Conservation (phyloP, 192 early-diverging fungal species). For the Umbelopsis sp. region DNA sequence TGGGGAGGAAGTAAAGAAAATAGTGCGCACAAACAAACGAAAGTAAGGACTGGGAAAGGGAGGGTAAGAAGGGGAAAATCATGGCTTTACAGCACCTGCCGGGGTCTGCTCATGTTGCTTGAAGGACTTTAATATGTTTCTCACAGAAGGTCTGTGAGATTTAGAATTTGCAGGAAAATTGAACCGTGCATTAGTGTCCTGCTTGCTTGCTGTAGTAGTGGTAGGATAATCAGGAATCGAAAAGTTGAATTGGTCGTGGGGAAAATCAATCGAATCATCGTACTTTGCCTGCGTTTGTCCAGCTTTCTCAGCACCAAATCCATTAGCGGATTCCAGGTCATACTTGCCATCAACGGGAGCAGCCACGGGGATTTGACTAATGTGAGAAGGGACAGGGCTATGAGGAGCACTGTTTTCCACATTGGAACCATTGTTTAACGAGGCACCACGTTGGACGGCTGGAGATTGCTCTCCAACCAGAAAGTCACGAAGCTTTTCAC, state of each 20-base stretch:
- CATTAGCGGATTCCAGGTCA: not conserved
- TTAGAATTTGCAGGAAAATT: not conserved
- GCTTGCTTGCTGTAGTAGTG: constrained; percentile 3
- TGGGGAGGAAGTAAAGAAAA: not conserved
- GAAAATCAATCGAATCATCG: constrained; percentile 23
- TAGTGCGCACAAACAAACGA: not conserved
- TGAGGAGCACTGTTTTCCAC: constrained; percentile 9
- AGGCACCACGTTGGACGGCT: not conserved
- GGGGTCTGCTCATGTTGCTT: constrained; percentile 5
- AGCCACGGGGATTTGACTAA: constrained; percentile 7
- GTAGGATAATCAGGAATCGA: constrained; percentile 28
- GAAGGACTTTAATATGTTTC: constrained; percentile 11
- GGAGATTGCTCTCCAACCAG: not conserved
- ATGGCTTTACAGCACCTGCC: not conserved
- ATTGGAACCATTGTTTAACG: not conserved
- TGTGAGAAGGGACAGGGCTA: constrained; percentile 8
- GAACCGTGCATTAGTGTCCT: not conserved
- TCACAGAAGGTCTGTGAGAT: constrained; percentile 5
- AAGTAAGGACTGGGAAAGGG: not conserved
- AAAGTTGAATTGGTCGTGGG: constrained; percentile 29
- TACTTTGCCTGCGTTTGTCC: constrained; percentile 13
- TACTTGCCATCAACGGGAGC: constrained; percentile 2
- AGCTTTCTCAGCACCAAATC: not conserved
- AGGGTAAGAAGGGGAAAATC: not conserved
- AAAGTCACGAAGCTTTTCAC: constrained; percentile 2